Evolutionary conservation across 768 basidiomycete species (phyloP), one percentile per base, ranked within the genome.

Genomic region (Lentinula guzmanii): DNA sequence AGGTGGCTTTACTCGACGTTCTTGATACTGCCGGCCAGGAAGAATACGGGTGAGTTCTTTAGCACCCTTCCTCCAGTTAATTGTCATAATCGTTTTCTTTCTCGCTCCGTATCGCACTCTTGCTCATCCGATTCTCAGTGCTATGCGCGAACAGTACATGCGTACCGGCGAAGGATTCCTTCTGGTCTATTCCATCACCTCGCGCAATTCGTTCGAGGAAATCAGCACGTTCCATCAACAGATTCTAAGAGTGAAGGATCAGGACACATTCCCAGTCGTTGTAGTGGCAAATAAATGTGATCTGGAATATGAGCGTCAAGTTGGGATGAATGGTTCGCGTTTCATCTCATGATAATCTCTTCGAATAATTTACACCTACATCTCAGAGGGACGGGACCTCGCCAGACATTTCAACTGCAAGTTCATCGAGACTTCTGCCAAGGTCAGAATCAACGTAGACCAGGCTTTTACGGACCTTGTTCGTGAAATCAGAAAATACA

Each of bases 91-190:
- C 3, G 1, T 39, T 5, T 39, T 2, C 37, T 8, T 39, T 39
- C 37, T 39, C 37, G 37, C 7, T 13, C 37, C 7, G 37, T 13
- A 39, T 6, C 37, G 13, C 31, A 5, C 8, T 11, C 35, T 31
- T 8, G 24, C 24, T 33, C 34, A 11, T 15, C 21, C 9, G 3
- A 52, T 42, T 33, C 21, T 52, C 70, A 95, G 93, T 61, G 96
- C 96, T 24, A 98, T 98, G 96, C 89, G 96, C 52, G 96, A 98
- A 71, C 96, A 98, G 70, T 98, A 98, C 78, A 98, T 98, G 95
- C 87, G 95, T 57, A 94, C 95, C 31, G 96, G 96, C 63, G 95
- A 98, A 75, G 96, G 95, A 10, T 98, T 98, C 81, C 84, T 98
- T 46, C 86, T 98, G 64, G 95, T 98, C 61, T 98, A 98, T 75